These are phyloP conservation scores for Thielaviopsis punctulata DNA, from an alignment of 2,329 filamentous ascomycete genomes.

Conservation along the genomic window DNA sequence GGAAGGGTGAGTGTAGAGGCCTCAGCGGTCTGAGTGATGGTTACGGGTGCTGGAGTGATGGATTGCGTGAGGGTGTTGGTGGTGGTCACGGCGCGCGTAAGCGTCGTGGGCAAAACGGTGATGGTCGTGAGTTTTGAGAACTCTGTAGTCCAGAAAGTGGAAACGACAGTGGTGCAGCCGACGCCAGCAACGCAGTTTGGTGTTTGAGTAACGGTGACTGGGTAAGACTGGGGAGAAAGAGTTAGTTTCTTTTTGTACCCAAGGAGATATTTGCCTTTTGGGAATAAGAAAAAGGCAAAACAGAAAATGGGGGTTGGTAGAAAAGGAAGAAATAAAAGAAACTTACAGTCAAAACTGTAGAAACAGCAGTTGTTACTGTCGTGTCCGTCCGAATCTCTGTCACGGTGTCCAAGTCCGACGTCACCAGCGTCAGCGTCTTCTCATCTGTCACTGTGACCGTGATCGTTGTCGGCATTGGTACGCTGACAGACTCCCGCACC, in stretches of 20 bases:
- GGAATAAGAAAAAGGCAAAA: not conserved
- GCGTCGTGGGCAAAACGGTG: constrained; percentile 8
- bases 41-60: constrained; percentile 13
- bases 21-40: constrained; percentile 12
- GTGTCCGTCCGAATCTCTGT: constrained; percentile 12
- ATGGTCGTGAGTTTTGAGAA: constrained; percentile 14
- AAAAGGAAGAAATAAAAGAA: no score
- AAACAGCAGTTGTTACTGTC: constrained; percentile 12
- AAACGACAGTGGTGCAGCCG: constrained; percentile 2
- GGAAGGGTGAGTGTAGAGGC: constrained; percentile 10
- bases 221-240: constrained; percentile 13
- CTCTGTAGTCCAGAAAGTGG: constrained; percentile 12
- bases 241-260: not conserved
- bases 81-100: constrained; percentile 9
- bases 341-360: constrained; percentile 13
- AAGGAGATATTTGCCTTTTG: not conserved
- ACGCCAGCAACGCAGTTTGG: constrained; percentile 1
- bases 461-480: not conserved
- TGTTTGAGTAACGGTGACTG: constrained; percentile 14
- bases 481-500: not conserved
- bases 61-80: constrained; percentile 3
- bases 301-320: no score
- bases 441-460: constrained; percentile 9
- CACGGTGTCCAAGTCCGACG: not conserved
- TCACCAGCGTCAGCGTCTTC: constrained; percentile 1